phyloP scores from a whole-genome alignment of 306 rosid species.

The Cicer yamashitae region DNA sequence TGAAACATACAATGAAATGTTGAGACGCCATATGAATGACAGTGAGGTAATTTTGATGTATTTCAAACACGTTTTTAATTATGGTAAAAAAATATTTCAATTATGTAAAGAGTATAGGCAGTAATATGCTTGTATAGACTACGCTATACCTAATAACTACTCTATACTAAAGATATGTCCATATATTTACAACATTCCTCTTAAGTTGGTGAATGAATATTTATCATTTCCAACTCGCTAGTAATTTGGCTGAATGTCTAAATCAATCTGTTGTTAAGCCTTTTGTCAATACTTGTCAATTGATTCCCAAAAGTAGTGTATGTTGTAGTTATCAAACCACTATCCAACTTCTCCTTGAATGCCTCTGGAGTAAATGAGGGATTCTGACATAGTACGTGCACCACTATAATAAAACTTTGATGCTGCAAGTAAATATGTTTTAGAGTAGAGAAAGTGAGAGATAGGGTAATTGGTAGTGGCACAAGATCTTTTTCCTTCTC shows the following conservation, averaged over 20 bases:
- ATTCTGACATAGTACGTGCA: too few relatives aligned
- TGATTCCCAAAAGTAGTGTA: too few relatives aligned
- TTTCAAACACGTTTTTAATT: constrained; percentile 9
- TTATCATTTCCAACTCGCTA: not conserved
- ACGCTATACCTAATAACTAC: not conserved
- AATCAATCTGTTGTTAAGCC: not conserved
- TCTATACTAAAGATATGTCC: not conserved
- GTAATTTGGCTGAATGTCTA: not conserved
- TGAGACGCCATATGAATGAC: constrained; percentile 91
- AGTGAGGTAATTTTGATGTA: constrained; percentile 70
- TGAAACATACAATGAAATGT: constrained; percentile 92
- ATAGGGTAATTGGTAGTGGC: too few relatives aligned
- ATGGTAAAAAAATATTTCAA: not conserved
- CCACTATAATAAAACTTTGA: too few relatives aligned
- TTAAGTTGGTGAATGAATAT: not conserved
- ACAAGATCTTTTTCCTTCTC: too few relatives aligned
- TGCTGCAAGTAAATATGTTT: too few relatives aligned
- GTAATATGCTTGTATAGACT: not conserved
- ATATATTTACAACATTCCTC: not conserved
- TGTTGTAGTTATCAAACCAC: too few relatives aligned
- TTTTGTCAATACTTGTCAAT: not conserved
- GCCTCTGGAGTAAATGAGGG: too few relatives aligned
- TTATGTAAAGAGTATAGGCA: not conserved
- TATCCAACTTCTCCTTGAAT: too few relatives aligned
- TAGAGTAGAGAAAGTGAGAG: too few relatives aligned